Conservation (phyloP, 257 asterid species). For the Cinchona pubescens region DNA sequence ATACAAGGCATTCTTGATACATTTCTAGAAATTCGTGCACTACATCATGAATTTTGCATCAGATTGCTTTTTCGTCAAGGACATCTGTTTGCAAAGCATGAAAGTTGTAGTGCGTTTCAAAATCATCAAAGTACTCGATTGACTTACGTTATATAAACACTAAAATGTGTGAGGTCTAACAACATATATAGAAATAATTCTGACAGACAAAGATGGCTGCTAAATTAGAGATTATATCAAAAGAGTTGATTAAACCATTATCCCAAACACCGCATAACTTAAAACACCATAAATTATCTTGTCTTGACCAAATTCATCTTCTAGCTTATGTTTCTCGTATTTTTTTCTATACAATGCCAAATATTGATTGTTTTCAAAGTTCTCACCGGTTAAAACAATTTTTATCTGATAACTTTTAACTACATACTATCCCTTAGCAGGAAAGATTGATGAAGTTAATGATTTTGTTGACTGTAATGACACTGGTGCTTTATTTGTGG, state of each 20-base stretch:
- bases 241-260: constrained; percentile 9
- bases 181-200: too few species aligned
- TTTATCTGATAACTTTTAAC: constrained; percentile 29
- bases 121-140: too few species aligned
- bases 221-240: background rate
- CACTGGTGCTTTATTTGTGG: constrained; percentile 31
- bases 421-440: constrained; percentile 34
- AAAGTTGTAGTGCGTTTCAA: too few species aligned
- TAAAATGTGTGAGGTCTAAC: too few species aligned
- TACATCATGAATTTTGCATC: too few species aligned
- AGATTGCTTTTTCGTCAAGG: too few species aligned
- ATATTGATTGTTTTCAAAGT: background rate
- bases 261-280: background rate
- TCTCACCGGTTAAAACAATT: constrained; percentile 24
- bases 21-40: too few species aligned
- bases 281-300: background rate
- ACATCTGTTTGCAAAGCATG: too few species aligned
- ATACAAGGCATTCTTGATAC: too few species aligned
- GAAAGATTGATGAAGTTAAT: constrained; percentile 16
- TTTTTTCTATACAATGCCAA: background rate
- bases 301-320: background rate
- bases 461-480: constrained; percentile 33
- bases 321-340: background rate
- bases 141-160: too few species aligned
- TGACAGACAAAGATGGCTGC: background rate